A percentile compares a stretch with the other conserved stretches of the same genome.
Evolutionary conservation across 1,139 yeast genomes (phyloP).

Genomic region (Suhomyces atakaporum): DNA sequence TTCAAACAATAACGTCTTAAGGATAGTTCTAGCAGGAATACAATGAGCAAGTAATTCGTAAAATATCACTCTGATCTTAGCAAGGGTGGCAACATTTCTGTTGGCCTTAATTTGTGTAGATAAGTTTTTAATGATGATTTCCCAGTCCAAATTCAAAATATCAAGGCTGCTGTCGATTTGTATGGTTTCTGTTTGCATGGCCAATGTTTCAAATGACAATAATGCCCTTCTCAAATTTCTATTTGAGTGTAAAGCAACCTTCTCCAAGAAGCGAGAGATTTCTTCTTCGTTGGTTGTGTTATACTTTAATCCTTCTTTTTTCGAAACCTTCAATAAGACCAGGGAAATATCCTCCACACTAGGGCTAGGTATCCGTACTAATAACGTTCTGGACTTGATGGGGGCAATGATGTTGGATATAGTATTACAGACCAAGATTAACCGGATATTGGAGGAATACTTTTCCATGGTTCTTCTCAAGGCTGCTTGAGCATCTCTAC

Average conservation of each 20-base stretch:
- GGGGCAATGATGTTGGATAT: conserved; percentile 93
- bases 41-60: conserved; percentile 92
- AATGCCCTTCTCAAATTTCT: conserved; percentile 80
- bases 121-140: conserved; percentile 64
- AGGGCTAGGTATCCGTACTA: conserved; percentile 88
- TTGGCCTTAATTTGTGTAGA: conserved; percentile 61
- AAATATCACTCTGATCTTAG: conserved; percentile 70
- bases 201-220: conserved; percentile 79
- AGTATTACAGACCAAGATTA: conserved; percentile 83
- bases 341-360: conserved; percentile 52
- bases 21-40: conserved; percentile 79
- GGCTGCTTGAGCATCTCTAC: conserved; percentile 97
- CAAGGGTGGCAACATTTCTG: conserved; percentile 70
- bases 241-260: conserved; percentile 57
- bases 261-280: conserved; percentile 42
- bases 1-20: conserved; percentile 66
- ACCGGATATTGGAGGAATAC: conserved; percentile 82
- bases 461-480: conserved; percentile 97
- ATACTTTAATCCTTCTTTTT: conserved; percentile 54
- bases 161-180: conserved; percentile 43
- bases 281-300: conserved; percentile 39
- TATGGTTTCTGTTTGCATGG: conserved; percentile 67
- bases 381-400: conserved; percentile 86
- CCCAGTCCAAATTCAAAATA: conserved; percentile 77
- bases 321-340: conserved; percentile 58